Evolutionary conservation across 1,139 yeast genomes (phyloP), one percentile per base, ranked within the genome.

Genomic region (Kurtzmaniella quercitrusa): DNA sequence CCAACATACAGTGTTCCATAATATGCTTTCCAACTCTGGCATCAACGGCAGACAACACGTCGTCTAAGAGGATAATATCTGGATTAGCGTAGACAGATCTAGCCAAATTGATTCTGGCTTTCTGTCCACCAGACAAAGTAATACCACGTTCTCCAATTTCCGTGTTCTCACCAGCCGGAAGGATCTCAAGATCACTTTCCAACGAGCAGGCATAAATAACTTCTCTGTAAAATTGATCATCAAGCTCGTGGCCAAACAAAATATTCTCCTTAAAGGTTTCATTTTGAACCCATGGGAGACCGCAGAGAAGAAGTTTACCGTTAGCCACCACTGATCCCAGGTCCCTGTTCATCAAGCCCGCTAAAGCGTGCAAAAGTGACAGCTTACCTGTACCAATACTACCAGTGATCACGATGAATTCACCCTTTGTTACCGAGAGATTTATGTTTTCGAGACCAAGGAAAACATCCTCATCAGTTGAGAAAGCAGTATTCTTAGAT

Each of bases 371-470:
- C 37, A 85, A 66, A 40, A 85, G 63, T 2, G 89, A 80, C 0
- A 86, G 70, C 54, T 85, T 85, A 40, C 94, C 94, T 0, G 86
- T 70, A 2, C 93, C 93, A 54, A 84, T 81, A 7, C 78, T 59
- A 31, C 94, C 94, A 1, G 87, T 81, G 14, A 85, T 69, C 47
- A 82, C 82, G 5, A 84, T 67, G 48, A 85, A 79, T 55, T 83
- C 88, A 15, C 85, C 85, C 47, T 63, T 67, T 36, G 62, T 57
- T 37, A 75, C 62, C 8, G 61, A 54, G 27, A 75, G 57, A 44
- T 66, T 58, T 38, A 74, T 55, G 48, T 64, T 31, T 5, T 43
- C 42, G 36, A 59, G 49, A 2, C 58, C 55, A 12, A 43, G 41
- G 44, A 56, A 54, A 2, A 45, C 40, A 1, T 46, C 42, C 11